Evolutionary conservation across 169 alveolate genomes (phyloP).

Genomic region (Babesia divergens): DNA sequence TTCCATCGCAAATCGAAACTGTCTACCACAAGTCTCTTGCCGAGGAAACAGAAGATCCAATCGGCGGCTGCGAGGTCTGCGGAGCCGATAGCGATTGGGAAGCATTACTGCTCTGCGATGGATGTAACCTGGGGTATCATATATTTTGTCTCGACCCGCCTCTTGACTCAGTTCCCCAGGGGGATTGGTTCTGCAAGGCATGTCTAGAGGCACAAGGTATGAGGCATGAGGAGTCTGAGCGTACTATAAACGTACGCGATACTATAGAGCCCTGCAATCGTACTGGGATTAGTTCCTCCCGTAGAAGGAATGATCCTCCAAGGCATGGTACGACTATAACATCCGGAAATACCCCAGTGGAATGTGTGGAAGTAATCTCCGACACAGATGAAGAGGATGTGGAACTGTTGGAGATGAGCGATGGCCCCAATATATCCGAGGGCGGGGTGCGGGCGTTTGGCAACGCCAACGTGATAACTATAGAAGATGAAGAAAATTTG

Average conservation of each 20-base stretch:
- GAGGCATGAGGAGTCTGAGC: background rate
- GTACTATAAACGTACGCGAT: background rate
- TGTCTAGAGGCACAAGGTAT: constrained; percentile 27
- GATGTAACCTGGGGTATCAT: constrained; percentile 81
- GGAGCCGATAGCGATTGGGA: constrained; percentile 76
- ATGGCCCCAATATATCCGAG: too few relatives aligned
- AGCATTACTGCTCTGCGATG: constrained; percentile 75
- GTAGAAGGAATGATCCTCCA: too few relatives aligned
- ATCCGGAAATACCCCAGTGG: too few relatives aligned
- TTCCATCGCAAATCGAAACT: constrained; percentile 13
- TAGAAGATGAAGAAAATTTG: too few relatives aligned
- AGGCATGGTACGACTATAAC: too few relatives aligned
- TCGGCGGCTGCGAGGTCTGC: constrained; percentile 76
- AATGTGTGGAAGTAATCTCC: too few relatives aligned
- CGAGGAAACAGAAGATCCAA: constrained; percentile 18
- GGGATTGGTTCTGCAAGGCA: constrained; percentile 74
- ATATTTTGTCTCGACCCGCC: constrained; percentile 78
- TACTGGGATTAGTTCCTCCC: background rate
- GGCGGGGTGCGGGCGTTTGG: too few relatives aligned
- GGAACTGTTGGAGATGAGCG: too few relatives aligned
- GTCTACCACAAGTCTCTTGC: constrained; percentile 24
- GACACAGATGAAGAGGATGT: too few relatives aligned
- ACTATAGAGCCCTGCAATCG: background rate
- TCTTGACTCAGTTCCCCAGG: constrained; percentile 64
- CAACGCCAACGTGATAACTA: too few relatives aligned